Percentiles rank a stretch among this genome's conserved stretches.
Evolutionary conservation across 257 asterid species (phyloP).

Genomic region (Galeopsis tetrahit): DNA sequence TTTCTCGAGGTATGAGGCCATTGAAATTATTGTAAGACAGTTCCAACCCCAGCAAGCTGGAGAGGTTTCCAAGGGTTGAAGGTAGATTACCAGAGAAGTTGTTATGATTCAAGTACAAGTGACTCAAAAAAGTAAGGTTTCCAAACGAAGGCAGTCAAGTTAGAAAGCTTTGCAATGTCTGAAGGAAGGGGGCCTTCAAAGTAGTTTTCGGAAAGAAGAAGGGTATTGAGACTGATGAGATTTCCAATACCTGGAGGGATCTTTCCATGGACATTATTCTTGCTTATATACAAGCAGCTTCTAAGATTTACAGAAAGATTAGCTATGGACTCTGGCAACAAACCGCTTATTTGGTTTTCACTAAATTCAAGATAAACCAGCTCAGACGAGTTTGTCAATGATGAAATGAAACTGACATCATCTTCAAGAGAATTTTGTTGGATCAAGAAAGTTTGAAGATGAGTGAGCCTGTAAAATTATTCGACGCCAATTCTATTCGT

Average conservation of each 20-base stretch:
- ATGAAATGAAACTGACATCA: slow-evolving; percentile 35
- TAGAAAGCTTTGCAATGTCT: slow-evolving; percentile 2
- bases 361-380: slow-evolving; percentile 24
- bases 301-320: slow-evolving; percentile 40
- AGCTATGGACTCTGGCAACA: slow-evolving; percentile 35
- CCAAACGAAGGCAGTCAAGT: slow-evolving; percentile 32
- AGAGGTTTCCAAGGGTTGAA: slow-evolving; percentile 20
- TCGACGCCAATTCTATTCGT: neutral
- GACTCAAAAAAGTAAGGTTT: slow-evolving; percentile 4
- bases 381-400: slow-evolving; percentile 27
- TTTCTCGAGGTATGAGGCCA: slow-evolving; percentile 18
- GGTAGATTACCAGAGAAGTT: slow-evolving; percentile 31
- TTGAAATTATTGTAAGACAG: slow-evolving; percentile 28
- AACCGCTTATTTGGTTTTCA: slow-evolving; percentile 39
- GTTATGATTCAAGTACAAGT: neutral
- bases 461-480: slow-evolving; percentile 19
- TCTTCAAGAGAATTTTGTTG: slow-evolving; percentile 24
- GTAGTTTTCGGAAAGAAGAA: slow-evolving; percentile 32
- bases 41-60: neutral
- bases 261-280: slow-evolving; percentile 41
- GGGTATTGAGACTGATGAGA: slow-evolving; percentile 24
- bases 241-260: slow-evolving; percentile 41
- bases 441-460: slow-evolving; percentile 1
- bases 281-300: neutral
- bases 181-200: slow-evolving; percentile 41